These are phyloP conservation scores for Saccharomycopsis fibuligera DNA, from an alignment of 805 yeast species.

Conservation along the genomic window DNA sequence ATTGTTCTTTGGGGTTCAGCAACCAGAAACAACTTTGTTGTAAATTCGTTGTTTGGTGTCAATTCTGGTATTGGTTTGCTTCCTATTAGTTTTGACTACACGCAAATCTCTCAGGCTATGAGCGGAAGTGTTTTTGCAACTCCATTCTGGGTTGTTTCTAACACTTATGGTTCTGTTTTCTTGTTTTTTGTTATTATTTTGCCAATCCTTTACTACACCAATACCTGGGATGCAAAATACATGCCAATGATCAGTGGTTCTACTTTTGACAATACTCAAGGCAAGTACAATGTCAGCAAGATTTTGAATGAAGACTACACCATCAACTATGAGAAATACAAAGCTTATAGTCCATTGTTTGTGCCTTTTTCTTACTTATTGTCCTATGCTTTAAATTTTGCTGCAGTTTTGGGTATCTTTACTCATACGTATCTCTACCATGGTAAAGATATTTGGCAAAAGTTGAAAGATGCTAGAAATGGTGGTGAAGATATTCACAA, in stretches of 20 bases:
- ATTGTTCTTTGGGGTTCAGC: constrained; percentile 28
- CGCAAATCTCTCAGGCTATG: constrained; percentile 43
- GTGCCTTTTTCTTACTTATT: constrained; percentile 53
- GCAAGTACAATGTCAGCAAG: constrained; percentile 21
- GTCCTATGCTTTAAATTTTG: constrained; percentile 53
- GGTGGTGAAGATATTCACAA: constrained; percentile 36
- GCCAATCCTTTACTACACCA: constrained; percentile 29
- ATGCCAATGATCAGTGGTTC: constrained; percentile 25
- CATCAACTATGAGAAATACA: constrained; percentile 29
- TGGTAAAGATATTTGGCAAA: constrained; percentile 44
- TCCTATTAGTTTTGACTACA: constrained; percentile 55
- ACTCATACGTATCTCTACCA: constrained; percentile 53
- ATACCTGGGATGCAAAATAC: constrained; percentile 26
- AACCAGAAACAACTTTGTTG: constrained; percentile 42
- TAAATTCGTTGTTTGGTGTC: constrained; percentile 60
- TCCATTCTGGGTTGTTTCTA: constrained; percentile 42
- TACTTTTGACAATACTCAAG: constrained; percentile 22
- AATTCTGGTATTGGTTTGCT: constrained; percentile 47
- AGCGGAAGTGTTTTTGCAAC: constrained; percentile 59
- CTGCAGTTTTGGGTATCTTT: constrained; percentile 55
- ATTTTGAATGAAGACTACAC: constrained; percentile 21
- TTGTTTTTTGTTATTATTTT: constrained; percentile 43
- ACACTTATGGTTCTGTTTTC: constrained; percentile 42
- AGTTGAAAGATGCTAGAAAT: constrained; percentile 38
- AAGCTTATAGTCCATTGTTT: constrained; percentile 50